Conservation (phyloP, 2,329 filamentous ascomycete species). For the Aulographum hederae region DNA sequence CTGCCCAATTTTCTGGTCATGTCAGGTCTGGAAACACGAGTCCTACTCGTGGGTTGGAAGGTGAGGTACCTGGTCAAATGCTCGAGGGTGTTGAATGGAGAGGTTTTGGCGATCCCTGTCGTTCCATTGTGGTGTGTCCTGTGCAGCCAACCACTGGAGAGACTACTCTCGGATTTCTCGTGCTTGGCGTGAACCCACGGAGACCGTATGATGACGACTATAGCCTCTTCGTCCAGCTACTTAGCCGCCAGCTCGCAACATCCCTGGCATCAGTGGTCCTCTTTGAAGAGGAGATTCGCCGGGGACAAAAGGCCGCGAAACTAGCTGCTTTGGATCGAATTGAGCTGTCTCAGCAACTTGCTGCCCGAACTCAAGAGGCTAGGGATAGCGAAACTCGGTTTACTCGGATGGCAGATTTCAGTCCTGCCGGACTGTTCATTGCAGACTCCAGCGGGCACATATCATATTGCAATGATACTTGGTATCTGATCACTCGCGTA, state of each 20-base stretch:
- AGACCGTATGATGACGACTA: conserved; percentile 70
- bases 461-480: conserved; percentile 68
- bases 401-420: conserved; percentile 68
- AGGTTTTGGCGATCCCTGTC: conserved; percentile 53
- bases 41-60: no score
- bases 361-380: conserved; percentile 38
- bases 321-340: conserved; percentile 61
- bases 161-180: conserved; percentile 56
- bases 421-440: conserved; percentile 72
- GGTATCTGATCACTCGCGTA: conserved; percentile 48
- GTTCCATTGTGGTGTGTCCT: conserved; percentile 56
- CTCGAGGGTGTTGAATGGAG: conserved; percentile 50
- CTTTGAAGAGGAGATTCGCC: conserved; percentile 66
- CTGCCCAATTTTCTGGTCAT: conserved; percentile 1
- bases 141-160: conserved; percentile 63
- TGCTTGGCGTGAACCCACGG: conserved; percentile 62
- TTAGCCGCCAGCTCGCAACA: conserved; percentile 59
- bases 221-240: conserved; percentile 54
- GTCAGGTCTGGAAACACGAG: not conserved
- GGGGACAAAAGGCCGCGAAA: conserved; percentile 54
- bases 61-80: conserved; percentile 44
- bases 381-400: conserved; percentile 55
- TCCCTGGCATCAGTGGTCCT: conserved; percentile 66
- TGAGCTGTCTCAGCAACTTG: conserved; percentile 58
- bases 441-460: conserved; percentile 53